Evolutionary conservation across 495 filamentous ascomycete genomes (phyloP).

Genomic region (Trichoderma erinaceum): DNA sequence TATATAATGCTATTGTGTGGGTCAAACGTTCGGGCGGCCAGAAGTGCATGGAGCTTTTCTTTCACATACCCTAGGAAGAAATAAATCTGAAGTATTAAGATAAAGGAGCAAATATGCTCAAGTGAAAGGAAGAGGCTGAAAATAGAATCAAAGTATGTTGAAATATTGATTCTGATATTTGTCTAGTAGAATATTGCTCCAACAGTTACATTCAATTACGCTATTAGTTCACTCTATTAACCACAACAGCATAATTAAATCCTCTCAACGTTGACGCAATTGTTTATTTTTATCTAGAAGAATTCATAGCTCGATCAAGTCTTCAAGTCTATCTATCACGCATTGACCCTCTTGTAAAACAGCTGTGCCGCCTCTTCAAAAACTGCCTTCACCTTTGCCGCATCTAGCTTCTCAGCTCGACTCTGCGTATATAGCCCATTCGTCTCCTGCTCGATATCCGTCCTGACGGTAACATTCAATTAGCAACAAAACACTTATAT

Average conservation of each 20-base stretch:
- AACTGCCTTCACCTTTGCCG: constrained; percentile 27
- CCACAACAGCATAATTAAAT: too few species aligned
- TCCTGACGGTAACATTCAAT: constrained; percentile 23
- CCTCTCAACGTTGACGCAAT: too few species aligned
- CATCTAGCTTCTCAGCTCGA: constrained; percentile 40
- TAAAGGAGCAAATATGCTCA: too few species aligned
- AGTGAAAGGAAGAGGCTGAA: too few species aligned
- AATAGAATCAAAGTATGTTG: too few species aligned
- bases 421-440: constrained; percentile 61
- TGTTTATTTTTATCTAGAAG: background rate
- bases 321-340: background rate
- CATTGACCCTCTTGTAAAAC: constrained; percentile 23
- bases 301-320: background rate
- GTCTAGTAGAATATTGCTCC: too few species aligned
- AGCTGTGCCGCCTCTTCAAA: constrained; percentile 26
- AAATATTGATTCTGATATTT: too few species aligned
- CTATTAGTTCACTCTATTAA: too few species aligned
- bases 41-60: background rate
- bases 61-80: too few species aligned
- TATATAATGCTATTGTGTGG: background rate
- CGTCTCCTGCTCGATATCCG: constrained; percentile 58
- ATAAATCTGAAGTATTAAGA: too few species aligned
- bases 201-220: too few species aligned
- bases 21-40: background rate
- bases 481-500: background rate